Percentiles rank a stretch among this genome's conserved stretches.
Conservation (phyloP, 768 basidiomycete genomes). For the Suillus variegatus region DNA sequence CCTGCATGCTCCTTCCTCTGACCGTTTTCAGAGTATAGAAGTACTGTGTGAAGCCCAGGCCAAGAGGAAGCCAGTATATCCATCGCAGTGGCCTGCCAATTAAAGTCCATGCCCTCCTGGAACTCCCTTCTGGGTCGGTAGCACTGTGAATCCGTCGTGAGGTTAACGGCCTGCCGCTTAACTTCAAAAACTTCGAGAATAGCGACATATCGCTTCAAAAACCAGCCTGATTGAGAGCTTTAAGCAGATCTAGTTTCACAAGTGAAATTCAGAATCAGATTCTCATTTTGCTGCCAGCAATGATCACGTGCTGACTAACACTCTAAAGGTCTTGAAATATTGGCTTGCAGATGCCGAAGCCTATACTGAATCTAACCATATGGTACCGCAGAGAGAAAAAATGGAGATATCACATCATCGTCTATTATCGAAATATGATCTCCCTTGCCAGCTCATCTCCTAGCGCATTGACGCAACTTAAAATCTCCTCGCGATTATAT, state of each 20-base stretch:
- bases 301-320: neutral
- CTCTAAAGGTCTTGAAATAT: neutral
- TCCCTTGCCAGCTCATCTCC: conserved; percentile 44
- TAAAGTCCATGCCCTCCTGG: neutral
- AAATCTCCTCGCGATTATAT: conserved; percentile 35
- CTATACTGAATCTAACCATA: neutral
- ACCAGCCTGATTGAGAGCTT: neutral
- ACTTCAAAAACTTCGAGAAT: neutral
- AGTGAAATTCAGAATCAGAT: neutral
- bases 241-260: neutral
- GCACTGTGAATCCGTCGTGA: neutral
- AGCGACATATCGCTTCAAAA: neutral
- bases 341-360: neutral
- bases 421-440: conserved; percentile 37
- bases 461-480: conserved; percentile 45
- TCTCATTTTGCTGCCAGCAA: neutral
- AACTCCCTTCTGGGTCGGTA: neutral
- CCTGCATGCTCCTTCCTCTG: conserved; percentile 76
- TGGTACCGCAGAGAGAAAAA: neutral
- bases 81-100: neutral
- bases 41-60: conserved; percentile 48
- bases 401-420: neutral
- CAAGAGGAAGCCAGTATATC: conserved; percentile 58
- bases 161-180: neutral
- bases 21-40: conserved; percentile 56